Base-by-base conservation (phyloP, 371 early-diverging fungal species). In the Apophysomyces sp. region DNA sequence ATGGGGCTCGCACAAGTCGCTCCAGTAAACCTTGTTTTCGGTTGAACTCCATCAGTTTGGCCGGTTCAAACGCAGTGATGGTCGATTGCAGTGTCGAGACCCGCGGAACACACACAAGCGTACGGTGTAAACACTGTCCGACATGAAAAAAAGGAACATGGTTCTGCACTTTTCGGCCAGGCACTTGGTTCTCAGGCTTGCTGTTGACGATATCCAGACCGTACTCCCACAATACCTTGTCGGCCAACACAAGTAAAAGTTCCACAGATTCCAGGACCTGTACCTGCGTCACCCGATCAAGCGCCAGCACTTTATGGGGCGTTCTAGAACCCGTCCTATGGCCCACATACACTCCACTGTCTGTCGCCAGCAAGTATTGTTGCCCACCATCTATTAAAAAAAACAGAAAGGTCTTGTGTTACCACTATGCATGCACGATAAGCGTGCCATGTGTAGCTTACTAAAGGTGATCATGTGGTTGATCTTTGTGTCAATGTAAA, bases 311-410 rank as follows among this genome's bases (percentile, higher is more conserved):
- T 32, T 74, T 68, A 41, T 73, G 72, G 4, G 77, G 76, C 15
- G 66, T 63, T 31, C 61, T 67, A 6, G 58, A 53, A 1, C 57
- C 59, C 13, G 65, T 62, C 4, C 66, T 66, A 54, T 74, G 73
- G 3, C 75, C 81, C 3, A 81, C 76, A 56, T 74, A 80, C 21
- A 80, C 73, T 18, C 81, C 81, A 28, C 59, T 65, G 32, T 80
- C 74, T 1, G 81, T 71, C 2, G 74, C 81, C 6, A 80, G 53
- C 2, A 77, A 34, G 36, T 76, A 77, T 30, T 77, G 74, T n/a
- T 75, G 71, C 11, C 78, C 78, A 36, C 65, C 57, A 59, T 71
- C 77, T 75, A 65, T 12, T 4, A n/a, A 30, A 49, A 32, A n/a
- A n/a, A n/a, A n/a, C n/a, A n/a, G n/a, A n/a, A n/a, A n/a, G n/a